Conservation (phyloP, 1,139 yeast species). For the Suhomyces terraborum region DNA sequence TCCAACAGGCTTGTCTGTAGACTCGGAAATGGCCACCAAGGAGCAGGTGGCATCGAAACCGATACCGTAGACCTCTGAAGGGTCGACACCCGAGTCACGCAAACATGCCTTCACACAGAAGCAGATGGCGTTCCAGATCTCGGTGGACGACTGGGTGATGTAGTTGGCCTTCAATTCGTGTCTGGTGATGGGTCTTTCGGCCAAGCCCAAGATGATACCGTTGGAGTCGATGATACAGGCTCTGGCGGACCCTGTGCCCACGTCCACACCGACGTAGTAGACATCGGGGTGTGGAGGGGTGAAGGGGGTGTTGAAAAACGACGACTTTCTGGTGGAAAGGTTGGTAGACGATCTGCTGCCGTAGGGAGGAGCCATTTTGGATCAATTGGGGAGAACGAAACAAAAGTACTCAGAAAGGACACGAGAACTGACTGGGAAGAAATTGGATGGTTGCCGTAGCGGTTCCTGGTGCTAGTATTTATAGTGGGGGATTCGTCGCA, state of each 20-base stretch:
- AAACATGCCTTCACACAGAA: constrained; percentile 75
- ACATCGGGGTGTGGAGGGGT: constrained; percentile 51
- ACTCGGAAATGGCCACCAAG: constrained; percentile 72
- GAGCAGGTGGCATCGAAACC: constrained; percentile 99
- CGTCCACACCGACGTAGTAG: constrained; percentile 90
- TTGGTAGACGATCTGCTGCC: constrained; percentile 37
- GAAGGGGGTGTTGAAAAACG: constrained; percentile 40
- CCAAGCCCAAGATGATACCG: constrained; percentile 80
- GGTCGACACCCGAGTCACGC: constrained; percentile 71
- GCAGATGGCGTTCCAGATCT: constrained; percentile 89
- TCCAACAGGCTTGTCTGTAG: constrained; percentile 69
- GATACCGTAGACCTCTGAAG: constrained; percentile 70
- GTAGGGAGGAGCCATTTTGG: constrained; percentile 10
- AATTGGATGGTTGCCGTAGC: not conserved
- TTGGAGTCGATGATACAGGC: constrained; percentile 85
- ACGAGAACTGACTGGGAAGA: too few relatives aligned
- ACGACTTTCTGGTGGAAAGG: constrained; percentile 43
- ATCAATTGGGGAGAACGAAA: not conserved
- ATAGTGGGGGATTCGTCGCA: not conserved
- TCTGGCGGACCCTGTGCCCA: constrained; percentile 96
- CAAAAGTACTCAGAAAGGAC: not conserved
- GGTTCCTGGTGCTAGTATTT: not conserved
- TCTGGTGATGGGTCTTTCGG: constrained; percentile 78
- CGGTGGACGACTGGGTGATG: constrained; percentile 86
- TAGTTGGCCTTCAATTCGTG: constrained; percentile 69